Conservation (phyloP, 2,329 filamentous ascomycete species). For the Thielaviopsis cerberus region DNA sequence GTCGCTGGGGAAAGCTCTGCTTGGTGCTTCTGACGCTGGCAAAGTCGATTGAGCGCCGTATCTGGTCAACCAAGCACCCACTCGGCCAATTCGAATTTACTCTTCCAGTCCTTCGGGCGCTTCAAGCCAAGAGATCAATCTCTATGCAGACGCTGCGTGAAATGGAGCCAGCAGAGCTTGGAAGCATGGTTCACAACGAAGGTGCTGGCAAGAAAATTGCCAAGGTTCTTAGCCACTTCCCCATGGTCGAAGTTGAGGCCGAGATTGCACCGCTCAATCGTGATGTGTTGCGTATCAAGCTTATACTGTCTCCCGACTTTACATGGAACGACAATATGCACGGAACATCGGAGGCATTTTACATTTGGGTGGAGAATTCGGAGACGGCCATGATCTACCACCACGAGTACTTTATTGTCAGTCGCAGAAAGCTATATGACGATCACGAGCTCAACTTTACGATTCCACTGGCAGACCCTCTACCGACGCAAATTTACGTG, state of each 20-base stretch:
- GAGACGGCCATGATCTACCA: slow-evolving; percentile 96
- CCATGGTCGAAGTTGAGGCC: slow-evolving; percentile 73
- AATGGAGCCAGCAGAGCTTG: slow-evolving; percentile 85
- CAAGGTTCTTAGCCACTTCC: slow-evolving; percentile 75
- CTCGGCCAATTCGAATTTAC: slow-evolving; percentile 89
- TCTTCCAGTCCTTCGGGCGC: slow-evolving; percentile 60
- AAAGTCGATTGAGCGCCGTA: slow-evolving; percentile 90
- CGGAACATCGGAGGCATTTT: slow-evolving; percentile 88
- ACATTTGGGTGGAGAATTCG: slow-evolving; percentile 97
- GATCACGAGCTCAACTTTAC: slow-evolving; percentile 98
- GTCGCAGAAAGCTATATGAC: slow-evolving; percentile 72
- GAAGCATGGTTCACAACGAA: slow-evolving; percentile 75
- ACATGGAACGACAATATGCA: slow-evolving; percentile 87
- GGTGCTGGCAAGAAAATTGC: slow-evolving; percentile 68
- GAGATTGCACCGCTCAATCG: slow-evolving; percentile 92
- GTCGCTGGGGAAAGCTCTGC: slow-evolving; percentile 90
- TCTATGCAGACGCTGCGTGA: slow-evolving; percentile 74
- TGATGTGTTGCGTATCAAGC: slow-evolving; percentile 78
- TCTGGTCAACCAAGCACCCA: slow-evolving; percentile 90
- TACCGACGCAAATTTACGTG: slow-evolving; percentile 92
- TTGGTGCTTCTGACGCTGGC: slow-evolving; percentile 76
- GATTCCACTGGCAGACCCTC: slow-evolving; percentile 78
- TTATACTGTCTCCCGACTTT: slow-evolving; percentile 78
- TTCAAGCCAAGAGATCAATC: slow-evolving; percentile 60
- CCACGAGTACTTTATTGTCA: slow-evolving; percentile 90